These are phyloP conservation scores for Stipa capillata DNA, from an alignment of 176 grass and related monocot genomes.

Conservation along the genomic window DNA sequence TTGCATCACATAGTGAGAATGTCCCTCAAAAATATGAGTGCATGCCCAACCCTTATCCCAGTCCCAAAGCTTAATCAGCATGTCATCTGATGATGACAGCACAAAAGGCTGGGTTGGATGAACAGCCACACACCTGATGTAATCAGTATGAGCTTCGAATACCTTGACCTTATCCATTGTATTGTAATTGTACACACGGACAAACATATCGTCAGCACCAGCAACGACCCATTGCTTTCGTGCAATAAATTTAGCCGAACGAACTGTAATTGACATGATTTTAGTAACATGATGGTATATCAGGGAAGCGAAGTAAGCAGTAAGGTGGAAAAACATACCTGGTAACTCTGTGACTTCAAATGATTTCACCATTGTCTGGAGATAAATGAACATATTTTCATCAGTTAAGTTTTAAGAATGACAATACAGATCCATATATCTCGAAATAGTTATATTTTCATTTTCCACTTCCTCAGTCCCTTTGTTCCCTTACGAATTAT, in stretches of 20 bases:
- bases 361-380: conserved; percentile 97
- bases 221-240: conserved; percentile 96
- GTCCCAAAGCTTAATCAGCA: conserved; percentile 99
- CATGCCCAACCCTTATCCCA: conserved; percentile 97
- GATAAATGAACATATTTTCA: conserved; percentile 14
- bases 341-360: conserved; percentile 99
- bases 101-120: conserved; percentile 96
- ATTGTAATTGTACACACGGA: conserved; percentile 93
- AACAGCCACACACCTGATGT: conserved; percentile 95
- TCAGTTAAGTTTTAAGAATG: conserved; percentile 1
- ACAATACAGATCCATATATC: neutral
- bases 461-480: neutral
- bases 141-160: conserved; percentile 90
- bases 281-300: conserved; percentile 18
- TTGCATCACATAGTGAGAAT: conserved; percentile 99
- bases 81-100: conserved; percentile 96
- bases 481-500: neutral
- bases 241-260: conserved; percentile 86
- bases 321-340: conserved; percentile 32
- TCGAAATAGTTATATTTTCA: neutral
- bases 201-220: conserved; percentile 96
- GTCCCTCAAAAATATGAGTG: conserved; percentile 98
- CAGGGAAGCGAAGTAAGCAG: neutral
- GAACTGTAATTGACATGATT: conserved; percentile 51
- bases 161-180: conserved; percentile 96